Evolutionary conservation across 306 rosid genomes (phyloP).

Genomic region (Malus sylvestris): DNA sequence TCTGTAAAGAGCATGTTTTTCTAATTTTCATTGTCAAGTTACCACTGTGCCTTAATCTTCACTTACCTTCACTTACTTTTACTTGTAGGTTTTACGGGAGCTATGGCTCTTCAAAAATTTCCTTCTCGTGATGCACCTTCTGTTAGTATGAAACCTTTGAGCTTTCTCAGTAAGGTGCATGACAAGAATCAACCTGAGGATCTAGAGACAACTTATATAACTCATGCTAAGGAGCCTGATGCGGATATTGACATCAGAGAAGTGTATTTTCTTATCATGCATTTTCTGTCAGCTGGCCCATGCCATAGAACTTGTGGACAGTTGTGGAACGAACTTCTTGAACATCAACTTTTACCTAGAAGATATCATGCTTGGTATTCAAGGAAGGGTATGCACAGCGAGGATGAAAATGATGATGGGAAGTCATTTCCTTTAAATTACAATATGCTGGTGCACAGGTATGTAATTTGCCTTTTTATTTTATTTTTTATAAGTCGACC

Average conservation of each 20-base stretch:
- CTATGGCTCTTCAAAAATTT: constrained; percentile 81
- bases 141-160: constrained; percentile 52
- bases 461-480: constrained; percentile 22
- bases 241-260: constrained; percentile 79
- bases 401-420: constrained; percentile 70
- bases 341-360: constrained; percentile 92
- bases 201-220: constrained; percentile 38
- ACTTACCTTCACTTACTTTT: constrained; percentile 13
- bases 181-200: constrained; percentile 36
- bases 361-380: constrained; percentile 97
- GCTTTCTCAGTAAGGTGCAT: constrained; percentile 45
- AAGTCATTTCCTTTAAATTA: constrained; percentile 76
- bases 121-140: constrained; percentile 64
- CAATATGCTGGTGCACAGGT: constrained; percentile 73
- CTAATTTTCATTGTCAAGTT: background rate
- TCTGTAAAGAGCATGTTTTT: background rate
- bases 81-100: constrained; percentile 41
- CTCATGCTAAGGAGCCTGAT: constrained; percentile 47
- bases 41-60: background rate
- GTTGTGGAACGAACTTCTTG: constrained; percentile 84
- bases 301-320: constrained; percentile 70
- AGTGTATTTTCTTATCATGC: constrained; percentile 94
- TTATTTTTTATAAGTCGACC: background rate
- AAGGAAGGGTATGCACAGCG: constrained; percentile 58
- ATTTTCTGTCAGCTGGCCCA: constrained; percentile 93